Base-by-base conservation (phyloP, 345 rosid species). In the Erodium maritimum region DNA sequence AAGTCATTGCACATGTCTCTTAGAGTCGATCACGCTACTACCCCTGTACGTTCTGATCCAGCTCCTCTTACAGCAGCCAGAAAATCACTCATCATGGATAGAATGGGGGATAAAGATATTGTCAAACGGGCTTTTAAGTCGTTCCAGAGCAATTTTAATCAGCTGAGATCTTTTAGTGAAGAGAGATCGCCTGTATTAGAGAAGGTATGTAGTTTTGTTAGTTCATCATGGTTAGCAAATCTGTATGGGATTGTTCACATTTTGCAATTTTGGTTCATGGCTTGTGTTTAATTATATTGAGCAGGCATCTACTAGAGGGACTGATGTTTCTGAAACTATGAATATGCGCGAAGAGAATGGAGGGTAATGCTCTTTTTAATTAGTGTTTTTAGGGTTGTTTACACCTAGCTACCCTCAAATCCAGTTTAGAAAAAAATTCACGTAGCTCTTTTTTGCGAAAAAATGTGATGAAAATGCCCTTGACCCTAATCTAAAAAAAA, bases 21-120 rank as follows among this genome's bases (percentile, higher is more conserved):
- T 72, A 75, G 67, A 68, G 50, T 79, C 58, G 88, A 74, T 20
- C 69, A 86, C 46, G 63, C 82, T 17, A 67, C 82, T 17, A 67
- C 62, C 51, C 73, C 85, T 48, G 80, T 57, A 66, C 75, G 67
- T 54, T 59, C 73, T 54, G 62, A 82, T 69, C 61, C 59, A 52
- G 29, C 82, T 12, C 56, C 76, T 80, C 95, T 55, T 67, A 80
- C 67, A 80, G 62, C 72, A 29, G 61, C 74, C 14, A 82, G 90
- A 67, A 83, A 79, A 55, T 79, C 95, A 51, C 65, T 83, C 65
- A 77, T 93, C 37, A 89, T 83, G 95, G 99, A 89, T 72, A 80
- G 71, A 71, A 89, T 89, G 95, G 89, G 87, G 17, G 95, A 93
- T 69, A 93, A 93, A 75, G 96, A 93, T 70, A 89, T 80, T 59